Percentiles rank a stretch among this genome's conserved stretches.
Evolutionary conservation across 208 protist species (phyloP).

Genomic region (Crithidia brevicula): DNA sequence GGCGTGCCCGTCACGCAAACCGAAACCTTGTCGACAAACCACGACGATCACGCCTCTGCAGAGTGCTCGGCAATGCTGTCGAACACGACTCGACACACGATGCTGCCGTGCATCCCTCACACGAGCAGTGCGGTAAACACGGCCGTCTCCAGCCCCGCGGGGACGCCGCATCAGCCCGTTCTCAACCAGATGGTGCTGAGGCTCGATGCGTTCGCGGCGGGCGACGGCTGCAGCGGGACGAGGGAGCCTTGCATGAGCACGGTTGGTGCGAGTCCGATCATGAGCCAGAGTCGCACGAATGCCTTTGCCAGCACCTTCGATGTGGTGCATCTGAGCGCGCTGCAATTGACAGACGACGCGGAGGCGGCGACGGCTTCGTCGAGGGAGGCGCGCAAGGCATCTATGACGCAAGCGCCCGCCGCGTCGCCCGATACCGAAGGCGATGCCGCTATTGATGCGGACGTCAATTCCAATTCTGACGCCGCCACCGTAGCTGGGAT

Average conservation of each 20-base stretch:
- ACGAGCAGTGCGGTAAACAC: neutral
- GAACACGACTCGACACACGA: constrained; percentile 3
- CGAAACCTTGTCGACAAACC: neutral
- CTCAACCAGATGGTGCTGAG: constrained; percentile 5
- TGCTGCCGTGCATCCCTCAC: constrained; percentile 6
- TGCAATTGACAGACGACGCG: neutral
- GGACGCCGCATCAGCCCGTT: constrained; percentile 1
- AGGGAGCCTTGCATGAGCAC: constrained; percentile 1
- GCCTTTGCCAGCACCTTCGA: constrained; percentile 9
- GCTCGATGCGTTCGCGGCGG: neutral
- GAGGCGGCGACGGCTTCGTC: neutral
- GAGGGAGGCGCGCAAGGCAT: neutral
- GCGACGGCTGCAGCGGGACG: neutral
- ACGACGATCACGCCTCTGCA: neutral
- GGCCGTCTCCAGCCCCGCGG: constrained; percentile 1
- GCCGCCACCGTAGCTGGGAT: too few relatives aligned
- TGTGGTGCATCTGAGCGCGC: constrained; percentile 9
- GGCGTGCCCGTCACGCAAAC: neutral
- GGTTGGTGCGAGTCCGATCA: neutral
- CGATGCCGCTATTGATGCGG: too few relatives aligned
- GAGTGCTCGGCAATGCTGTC: constrained; percentile 8
- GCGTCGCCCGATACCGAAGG: too few relatives aligned
- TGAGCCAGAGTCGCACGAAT: constrained; percentile 8
- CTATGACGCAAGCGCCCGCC: neutral
- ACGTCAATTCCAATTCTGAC: too few relatives aligned